phyloP scores from a whole-genome alignment of 495 filamentous ascomycete genomes.

The Penicillium arizonense region DNA sequence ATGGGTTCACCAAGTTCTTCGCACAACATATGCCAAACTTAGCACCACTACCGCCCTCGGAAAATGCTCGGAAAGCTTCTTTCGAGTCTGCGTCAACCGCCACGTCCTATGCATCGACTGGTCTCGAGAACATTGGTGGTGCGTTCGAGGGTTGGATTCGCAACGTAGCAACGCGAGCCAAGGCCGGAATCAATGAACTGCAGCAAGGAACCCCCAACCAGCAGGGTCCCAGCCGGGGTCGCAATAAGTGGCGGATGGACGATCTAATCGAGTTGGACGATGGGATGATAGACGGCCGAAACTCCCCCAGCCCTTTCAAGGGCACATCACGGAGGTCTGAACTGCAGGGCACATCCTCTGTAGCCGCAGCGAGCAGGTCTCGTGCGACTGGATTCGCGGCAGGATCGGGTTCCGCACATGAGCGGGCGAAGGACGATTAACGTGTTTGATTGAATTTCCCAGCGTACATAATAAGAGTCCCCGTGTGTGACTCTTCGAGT shows the following conservation, averaged over 20 bases:
- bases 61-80: conserved; percentile 33
- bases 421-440: conserved; percentile 36
- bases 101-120: conserved; percentile 46
- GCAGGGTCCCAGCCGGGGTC: conserved; percentile 30
- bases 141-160: conserved; percentile 88
- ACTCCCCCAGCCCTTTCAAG: conserved; percentile 21
- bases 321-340: conserved; percentile 19
- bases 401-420: conserved; percentile 12
- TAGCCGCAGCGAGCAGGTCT: conserved; percentile 42
- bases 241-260: conserved; percentile 42
- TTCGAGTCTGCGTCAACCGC: conserved; percentile 44
- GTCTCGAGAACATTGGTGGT: conserved; percentile 79
- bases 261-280: conserved; percentile 89
- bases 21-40: conserved; percentile 73
- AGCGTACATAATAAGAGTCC: conserved; percentile 29
- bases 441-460: conserved; percentile 14
- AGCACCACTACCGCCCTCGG: conserved; percentile 39
- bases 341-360: conserved; percentile 20
- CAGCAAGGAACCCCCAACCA: conserved; percentile 34
- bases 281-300: conserved; percentile 36
- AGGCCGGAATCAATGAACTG: conserved; percentile 38
- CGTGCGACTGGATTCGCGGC: conserved; percentile 24
- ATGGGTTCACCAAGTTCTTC: conserved; percentile 77
- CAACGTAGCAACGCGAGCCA: conserved; percentile 62
- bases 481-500: conserved; percentile 12